Conservation (phyloP, 345 rosid genomes). For the Excoecaria agallocha region DNA sequence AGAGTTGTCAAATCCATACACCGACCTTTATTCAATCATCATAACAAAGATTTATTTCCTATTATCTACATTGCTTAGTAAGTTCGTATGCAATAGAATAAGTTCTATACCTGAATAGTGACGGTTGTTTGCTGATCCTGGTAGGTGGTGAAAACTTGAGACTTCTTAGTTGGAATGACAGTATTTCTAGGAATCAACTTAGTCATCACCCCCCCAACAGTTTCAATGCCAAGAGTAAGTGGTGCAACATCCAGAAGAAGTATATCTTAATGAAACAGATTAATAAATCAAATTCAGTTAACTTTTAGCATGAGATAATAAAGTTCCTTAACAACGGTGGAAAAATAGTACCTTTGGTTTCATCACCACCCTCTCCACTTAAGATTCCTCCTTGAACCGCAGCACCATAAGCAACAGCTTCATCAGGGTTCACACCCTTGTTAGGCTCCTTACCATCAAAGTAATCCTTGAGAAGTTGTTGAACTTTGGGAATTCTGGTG, state of each 20-base stretch:
- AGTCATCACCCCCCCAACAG: conserved; percentile 1
- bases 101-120: background rate
- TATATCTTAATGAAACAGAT: background rate
- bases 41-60: background rate
- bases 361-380: background rate
- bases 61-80: background rate
- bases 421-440: conserved; percentile 3
- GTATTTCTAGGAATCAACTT: background rate
- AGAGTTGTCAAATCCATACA: background rate
- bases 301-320: background rate
- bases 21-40: no score
- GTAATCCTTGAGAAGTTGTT: background rate
- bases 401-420: conserved; percentile 6
- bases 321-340: background rate
- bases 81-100: background rate
- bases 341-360: background rate
- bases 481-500: conserved; percentile 7
- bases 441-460: background rate
- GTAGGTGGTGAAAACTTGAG: conserved; percentile 2
- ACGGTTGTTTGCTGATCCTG: conserved; percentile 5
- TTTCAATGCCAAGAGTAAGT: conserved; percentile 1
- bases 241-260: background rate
- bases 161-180: background rate
- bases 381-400: conserved; percentile 2
- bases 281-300: background rate